Conservation (phyloP, 2,329 filamentous ascomycete species). For the Cercospora berteroae region DNA sequence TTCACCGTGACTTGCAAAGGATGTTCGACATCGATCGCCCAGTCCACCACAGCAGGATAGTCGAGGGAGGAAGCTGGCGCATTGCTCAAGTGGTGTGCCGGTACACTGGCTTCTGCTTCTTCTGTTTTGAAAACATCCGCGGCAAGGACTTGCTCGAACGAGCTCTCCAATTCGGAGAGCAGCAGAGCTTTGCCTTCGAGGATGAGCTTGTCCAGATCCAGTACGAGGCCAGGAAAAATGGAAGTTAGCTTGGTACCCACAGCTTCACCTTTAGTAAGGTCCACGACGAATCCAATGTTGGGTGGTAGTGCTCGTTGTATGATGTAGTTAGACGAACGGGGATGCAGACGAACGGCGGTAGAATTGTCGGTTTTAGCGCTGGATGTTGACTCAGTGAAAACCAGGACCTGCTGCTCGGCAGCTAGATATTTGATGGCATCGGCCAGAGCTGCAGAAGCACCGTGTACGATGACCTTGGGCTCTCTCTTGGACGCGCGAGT, state of each 20-base stretch:
- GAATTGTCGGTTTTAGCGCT: background rate
- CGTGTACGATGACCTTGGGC: constrained; percentile 16
- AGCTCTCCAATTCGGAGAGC: background rate
- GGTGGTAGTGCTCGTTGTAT: constrained; percentile 16
- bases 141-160: background rate
- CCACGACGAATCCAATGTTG: constrained; percentile 14
- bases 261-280: constrained; percentile 13
- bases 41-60: constrained; percentile 20
- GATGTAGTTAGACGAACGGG: constrained; percentile 19
- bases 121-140: background rate
- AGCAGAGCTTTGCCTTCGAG: background rate
- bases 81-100: constrained; percentile 12
- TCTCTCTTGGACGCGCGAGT: background rate
- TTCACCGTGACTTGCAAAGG: constrained; percentile 16
- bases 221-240: constrained; percentile 9
- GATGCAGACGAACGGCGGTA: constrained; percentile 12
- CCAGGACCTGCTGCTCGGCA: background rate
- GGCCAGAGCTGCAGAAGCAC: constrained; percentile 17
- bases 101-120: background rate
- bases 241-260: constrained; percentile 19
- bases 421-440: constrained; percentile 9
- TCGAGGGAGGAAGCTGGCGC: constrained; percentile 12
- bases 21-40: constrained; percentile 9
- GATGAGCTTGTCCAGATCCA: constrained; percentile 12
- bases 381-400: constrained; percentile 17